These are phyloP conservation scores for Deinandra increscens DNA, from an alignment of 129 eudicot genomes.

Conservation along the genomic window DNA sequence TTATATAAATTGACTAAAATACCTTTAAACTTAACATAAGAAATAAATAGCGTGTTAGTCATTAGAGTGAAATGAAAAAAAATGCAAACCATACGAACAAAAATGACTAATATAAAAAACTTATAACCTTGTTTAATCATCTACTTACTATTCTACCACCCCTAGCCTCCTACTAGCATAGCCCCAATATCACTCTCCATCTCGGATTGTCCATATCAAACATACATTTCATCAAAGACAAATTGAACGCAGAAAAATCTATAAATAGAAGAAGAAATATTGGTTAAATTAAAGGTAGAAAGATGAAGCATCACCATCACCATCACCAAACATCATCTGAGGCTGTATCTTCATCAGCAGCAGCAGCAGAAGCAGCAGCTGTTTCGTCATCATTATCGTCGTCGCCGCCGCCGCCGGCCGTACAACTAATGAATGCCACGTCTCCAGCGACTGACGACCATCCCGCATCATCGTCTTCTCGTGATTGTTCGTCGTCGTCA, in stretches of 20 bases:
- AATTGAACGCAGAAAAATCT: slow-evolving; percentile 26
- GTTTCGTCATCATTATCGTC: slow-evolving; percentile 34
- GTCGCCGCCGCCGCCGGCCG: slow-evolving; percentile 30
- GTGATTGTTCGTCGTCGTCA: slow-evolving; percentile 34
- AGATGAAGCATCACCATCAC: slow-evolving; percentile 44
- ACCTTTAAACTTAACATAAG: too few relatives aligned
- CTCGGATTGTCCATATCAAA: background rate
- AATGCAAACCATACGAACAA: too few relatives aligned
- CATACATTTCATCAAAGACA: slow-evolving; percentile 24
- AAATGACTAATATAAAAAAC: too few relatives aligned
- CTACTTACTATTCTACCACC: too few relatives aligned
- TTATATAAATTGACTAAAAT: too few relatives aligned
- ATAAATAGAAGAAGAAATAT: slow-evolving; percentile 27
- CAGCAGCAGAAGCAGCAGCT: slow-evolving; percentile 36
- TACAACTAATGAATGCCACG: slow-evolving; percentile 24
- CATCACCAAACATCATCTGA: slow-evolving; percentile 38
- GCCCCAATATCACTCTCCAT: slow-evolving; percentile 21
- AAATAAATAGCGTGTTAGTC: too few relatives aligned
- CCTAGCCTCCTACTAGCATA: too few relatives aligned
- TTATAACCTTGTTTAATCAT: too few relatives aligned
- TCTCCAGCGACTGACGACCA: slow-evolving; percentile 63
- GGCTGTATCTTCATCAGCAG: slow-evolving; percentile 34
- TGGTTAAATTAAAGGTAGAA: slow-evolving; percentile 6
- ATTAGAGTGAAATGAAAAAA: too few relatives aligned
- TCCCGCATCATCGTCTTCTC: slow-evolving; percentile 35